These are phyloP conservation scores for Phytopythium oedochilum DNA, from an alignment of 352 stramenopile species.

Conservation along the genomic window DNA sequence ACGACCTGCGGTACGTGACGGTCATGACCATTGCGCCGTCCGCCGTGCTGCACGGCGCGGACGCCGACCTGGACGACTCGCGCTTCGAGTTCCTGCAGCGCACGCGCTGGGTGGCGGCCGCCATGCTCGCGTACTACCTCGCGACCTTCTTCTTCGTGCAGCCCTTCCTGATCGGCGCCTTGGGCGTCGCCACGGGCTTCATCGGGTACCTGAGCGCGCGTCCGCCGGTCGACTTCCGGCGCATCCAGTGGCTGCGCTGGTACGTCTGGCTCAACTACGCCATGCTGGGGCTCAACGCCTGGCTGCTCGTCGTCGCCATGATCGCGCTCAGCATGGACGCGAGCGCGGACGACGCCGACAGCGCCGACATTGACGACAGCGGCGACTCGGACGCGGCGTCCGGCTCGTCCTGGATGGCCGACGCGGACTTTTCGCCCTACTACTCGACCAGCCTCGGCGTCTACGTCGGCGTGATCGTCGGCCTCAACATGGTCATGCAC, in stretches of 20 bases:
- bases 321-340: conserved; percentile 18
- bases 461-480: conserved; percentile 47
- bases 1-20: conserved; percentile 25
- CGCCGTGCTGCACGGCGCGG: conserved; percentile 13
- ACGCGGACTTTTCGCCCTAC: conserved; percentile 23
- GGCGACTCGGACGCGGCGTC: conserved; percentile 1
- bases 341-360: conserved; percentile 1
- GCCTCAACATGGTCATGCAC: conserved; percentile 55
- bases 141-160: conserved; percentile 71
- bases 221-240: conserved; percentile 45
- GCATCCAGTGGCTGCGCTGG: conserved; percentile 64
- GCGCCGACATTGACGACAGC: neutral
- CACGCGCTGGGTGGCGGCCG: conserved; percentile 48
- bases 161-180: conserved; percentile 54
- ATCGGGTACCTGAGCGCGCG: conserved; percentile 59
- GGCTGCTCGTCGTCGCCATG: conserved; percentile 45
- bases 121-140: conserved; percentile 69
- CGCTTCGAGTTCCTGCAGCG: conserved; percentile 59
- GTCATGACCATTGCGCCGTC: conserved; percentile 25
- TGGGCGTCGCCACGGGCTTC: conserved; percentile 59
- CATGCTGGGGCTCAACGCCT: conserved; percentile 65
- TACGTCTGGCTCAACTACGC: conserved; percentile 72
- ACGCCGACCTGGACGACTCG: conserved; percentile 26
- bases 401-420: conserved; percentile 2
- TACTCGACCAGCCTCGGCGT: conserved; percentile 32